These are phyloP conservation scores for Coniella lustricola DNA, from an alignment of 2,329 filamentous ascomycete genomes.

Conservation along the genomic window DNA sequence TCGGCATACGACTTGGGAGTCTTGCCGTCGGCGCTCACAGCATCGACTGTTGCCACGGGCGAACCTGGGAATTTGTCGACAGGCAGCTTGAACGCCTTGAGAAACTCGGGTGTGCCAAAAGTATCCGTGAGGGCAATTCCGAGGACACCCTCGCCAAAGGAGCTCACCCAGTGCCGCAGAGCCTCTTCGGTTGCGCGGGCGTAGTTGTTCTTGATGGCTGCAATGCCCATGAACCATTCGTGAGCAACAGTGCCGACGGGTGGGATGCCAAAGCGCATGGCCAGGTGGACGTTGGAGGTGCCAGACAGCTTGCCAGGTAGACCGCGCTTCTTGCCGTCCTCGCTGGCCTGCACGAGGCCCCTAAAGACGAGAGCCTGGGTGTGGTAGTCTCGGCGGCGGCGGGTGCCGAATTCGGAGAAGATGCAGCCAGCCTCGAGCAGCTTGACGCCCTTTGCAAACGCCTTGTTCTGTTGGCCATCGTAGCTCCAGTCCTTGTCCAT, in stretches of 20 bases:
- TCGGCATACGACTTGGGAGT: slow-evolving; percentile 64
- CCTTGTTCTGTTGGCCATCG: slow-evolving; percentile 76
- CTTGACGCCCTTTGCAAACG: slow-evolving; percentile 70
- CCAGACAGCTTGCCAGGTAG: slow-evolving; percentile 70
- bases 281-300: slow-evolving; percentile 94
- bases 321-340: slow-evolving; percentile 58
- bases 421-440: slow-evolving; percentile 78
- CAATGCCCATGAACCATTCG: slow-evolving; percentile 99
- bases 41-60: slow-evolving; percentile 24
- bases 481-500: slow-evolving; percentile 91
- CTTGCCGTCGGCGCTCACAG: slow-evolving; percentile 26
- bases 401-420: slow-evolving; percentile 89
- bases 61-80: slow-evolving; percentile 38
- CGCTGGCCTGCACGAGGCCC: slow-evolving; percentile 72
- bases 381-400: slow-evolving; percentile 85
- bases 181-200: slow-evolving; percentile 76
- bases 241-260: slow-evolving; percentile 88
- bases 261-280: slow-evolving; percentile 80
- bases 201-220: slow-evolving; percentile 84
- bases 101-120: slow-evolving; percentile 85
- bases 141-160: slow-evolving; percentile 78
- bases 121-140: slow-evolving; percentile 92
- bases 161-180: slow-evolving; percentile 80
- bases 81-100: slow-evolving; percentile 72
- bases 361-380: slow-evolving; percentile 89